phyloP scores from a whole-genome alignment of 1,139 yeast species.

The Barnettozyma hawaiiensis region DNA sequence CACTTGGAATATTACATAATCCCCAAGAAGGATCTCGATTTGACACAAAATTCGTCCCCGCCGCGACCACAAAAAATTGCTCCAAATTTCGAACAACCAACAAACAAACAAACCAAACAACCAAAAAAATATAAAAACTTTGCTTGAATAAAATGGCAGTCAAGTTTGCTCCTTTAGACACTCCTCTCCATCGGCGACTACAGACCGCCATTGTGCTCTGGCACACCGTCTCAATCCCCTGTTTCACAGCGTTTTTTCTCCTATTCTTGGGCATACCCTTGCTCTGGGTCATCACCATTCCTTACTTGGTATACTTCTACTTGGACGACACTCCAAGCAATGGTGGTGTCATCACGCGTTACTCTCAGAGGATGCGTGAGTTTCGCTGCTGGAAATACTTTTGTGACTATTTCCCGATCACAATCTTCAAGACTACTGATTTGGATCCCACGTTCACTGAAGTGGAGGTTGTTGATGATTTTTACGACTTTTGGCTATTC shows the following conservation, averaged over 20 bases:
- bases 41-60: background rate
- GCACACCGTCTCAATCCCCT: conserved; percentile 73
- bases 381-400: conserved; percentile 67
- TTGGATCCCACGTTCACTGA: conserved; percentile 68
- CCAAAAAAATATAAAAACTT: background rate
- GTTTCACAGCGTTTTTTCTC: conserved; percentile 48
- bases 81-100: too few relatives aligned
- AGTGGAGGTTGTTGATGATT: conserved; percentile 21
- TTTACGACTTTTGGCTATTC: conserved; percentile 10
- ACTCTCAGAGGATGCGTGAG: conserved; percentile 53
- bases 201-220: conserved; percentile 70
- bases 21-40: too few relatives aligned
- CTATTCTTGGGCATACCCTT: conserved; percentile 59
- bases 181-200: conserved; percentile 53
- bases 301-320: conserved; percentile 52
- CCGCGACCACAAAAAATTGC: too few relatives aligned
- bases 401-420: conserved; percentile 75
- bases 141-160: conserved; percentile 2
- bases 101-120: too few relatives aligned
- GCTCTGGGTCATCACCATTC: conserved; percentile 60
- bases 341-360: conserved; percentile 59
- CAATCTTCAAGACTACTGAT: conserved; percentile 63
- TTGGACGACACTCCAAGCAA: conserved; percentile 64
- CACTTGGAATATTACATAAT: too few relatives aligned
- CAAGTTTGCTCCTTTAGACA: conserved; percentile 40